Evolutionary conservation across 345 rosid genomes (phyloP), one percentile per base, ranked within the genome.

Genomic region (Carallia brachiata): DNA sequence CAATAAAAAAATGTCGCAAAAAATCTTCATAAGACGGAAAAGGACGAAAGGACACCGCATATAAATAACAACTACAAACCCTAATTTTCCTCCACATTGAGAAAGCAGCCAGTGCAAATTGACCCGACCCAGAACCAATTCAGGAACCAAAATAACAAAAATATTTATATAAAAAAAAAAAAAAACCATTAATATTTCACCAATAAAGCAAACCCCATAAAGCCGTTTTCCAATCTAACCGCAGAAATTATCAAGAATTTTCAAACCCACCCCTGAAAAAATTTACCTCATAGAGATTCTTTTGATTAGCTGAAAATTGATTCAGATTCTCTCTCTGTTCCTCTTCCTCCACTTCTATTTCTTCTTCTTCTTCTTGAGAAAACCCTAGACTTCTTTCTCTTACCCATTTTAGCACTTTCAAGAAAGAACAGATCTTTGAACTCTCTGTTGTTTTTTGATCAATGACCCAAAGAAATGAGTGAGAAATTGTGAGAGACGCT

Each of bases 241-340:
- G 16, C 12, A 44, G 16, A 44, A 13, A 44, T 40, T 15, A 10
- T 40, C 48, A 9, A 40, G 48, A 40, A 40, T 40, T 40, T 10
- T 40, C 48, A 40, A 40, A 2, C 48, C 15, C 15, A 12, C 2
- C 7, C 10, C 12, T 23, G 23, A 23, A 23, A 23, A 23, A 23
- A 23, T 23, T 9, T 74, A 91, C 92, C 90, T 87, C 84, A 44
- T 91, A 89, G 27, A 91, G 85, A 70, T 79, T 86, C 78, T 56
- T 80, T 59, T 69, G 80, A 0, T 61, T 73, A 6, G 75, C 36
- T 3, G 83, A 62, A 40, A 81, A 72, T 13, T 52, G 78, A 60
- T 48, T 62, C 32, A 7, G 47, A 47, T 70, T 66, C 62, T 79
- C 75, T 2, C 36, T 47, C 32, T 81, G 79, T 36, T 40, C 74